A percentile compares a stretch with the other conserved stretches of the same genome.
Conservation (phyloP, 768 basidiomycete genomes). For the Hygrophorus pudorinus region DNA sequence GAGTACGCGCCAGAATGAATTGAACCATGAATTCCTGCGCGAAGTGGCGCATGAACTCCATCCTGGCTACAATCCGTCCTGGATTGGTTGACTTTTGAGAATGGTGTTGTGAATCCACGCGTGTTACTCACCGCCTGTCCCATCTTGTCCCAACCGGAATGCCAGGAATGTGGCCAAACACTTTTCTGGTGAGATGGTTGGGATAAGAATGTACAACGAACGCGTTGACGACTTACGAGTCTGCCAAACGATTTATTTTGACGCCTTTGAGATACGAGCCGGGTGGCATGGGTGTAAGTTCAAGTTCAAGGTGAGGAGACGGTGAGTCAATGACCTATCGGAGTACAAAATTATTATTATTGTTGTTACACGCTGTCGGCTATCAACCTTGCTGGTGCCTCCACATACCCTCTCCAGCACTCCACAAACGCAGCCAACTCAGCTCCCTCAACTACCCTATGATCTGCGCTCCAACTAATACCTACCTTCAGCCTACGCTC, state of each 20-base stretch:
- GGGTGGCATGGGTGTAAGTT: too few relatives aligned
- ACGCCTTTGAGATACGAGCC: too few relatives aligned
- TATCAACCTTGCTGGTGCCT: constrained; percentile 61
- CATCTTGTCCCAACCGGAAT: not conserved
- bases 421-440: constrained; percentile 86
- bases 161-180: constrained; percentile 1
- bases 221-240: too few relatives aligned
- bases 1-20: not conserved
- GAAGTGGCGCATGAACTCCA: not conserved
- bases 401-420: constrained; percentile 73
- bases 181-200: not conserved
- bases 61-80: not conserved
- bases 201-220: not conserved
- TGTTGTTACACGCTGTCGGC: constrained; percentile 32
- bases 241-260: too few relatives aligned
- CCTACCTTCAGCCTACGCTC: constrained; percentile 49
- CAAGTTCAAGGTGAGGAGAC: too few relatives aligned
- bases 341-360: too few relatives aligned
- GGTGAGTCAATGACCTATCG: too few relatives aligned
- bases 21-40: not conserved
- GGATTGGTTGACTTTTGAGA: not conserved
- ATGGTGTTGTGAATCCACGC: not conserved
- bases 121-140: not conserved
- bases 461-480: constrained; percentile 81
- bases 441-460: constrained; percentile 81